A percentile compares a stretch with the other conserved stretches of the same genome.
phyloP scores from a whole-genome alignment of 768 basidiomycete species.

The Amanita exitialis region DNA sequence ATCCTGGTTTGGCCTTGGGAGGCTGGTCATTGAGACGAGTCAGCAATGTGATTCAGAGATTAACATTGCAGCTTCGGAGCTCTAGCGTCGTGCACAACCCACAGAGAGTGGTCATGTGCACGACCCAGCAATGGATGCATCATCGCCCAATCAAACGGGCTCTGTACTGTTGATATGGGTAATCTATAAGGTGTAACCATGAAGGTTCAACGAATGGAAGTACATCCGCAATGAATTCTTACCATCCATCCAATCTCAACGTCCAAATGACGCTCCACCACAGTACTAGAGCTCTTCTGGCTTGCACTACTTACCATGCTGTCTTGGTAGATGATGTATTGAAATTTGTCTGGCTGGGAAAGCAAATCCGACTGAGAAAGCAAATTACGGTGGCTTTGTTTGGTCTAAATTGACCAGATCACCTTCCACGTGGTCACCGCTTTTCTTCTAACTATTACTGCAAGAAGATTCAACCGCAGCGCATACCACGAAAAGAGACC shows the following conservation, averaged over 20 bases:
- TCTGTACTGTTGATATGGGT: not conserved
- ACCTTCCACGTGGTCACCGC: too few relatives aligned
- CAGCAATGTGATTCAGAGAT: constrained; percentile 26
- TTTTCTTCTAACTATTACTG: too few relatives aligned
- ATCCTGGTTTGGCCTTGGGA: constrained; percentile 60
- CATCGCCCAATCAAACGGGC: not conserved
- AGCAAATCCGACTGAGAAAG: too few relatives aligned
- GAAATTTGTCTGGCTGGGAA: too few relatives aligned
- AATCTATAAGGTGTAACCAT: constrained; percentile 7
- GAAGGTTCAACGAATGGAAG: not conserved
- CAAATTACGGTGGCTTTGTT: too few relatives aligned
- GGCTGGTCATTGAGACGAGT: constrained; percentile 93
- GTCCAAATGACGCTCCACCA: constrained; percentile 23
- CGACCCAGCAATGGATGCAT: constrained; percentile 2
- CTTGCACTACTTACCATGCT: constrained; percentile 46
- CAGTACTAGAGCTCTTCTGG: constrained; percentile 29
- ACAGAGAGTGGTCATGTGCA: not conserved
- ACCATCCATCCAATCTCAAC: constrained; percentile 39
- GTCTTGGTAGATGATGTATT: constrained; percentile 25
- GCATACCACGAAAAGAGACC: too few relatives aligned
- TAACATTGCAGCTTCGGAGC: constrained; percentile 38
- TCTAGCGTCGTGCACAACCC: constrained; percentile 31
- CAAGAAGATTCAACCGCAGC: too few relatives aligned
- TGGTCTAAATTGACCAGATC: too few relatives aligned
- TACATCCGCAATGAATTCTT: constrained; percentile 30